Evolutionary conservation across 495 filamentous ascomycete genomes (phyloP).

Genomic region (Aspergillus asperescens): DNA sequence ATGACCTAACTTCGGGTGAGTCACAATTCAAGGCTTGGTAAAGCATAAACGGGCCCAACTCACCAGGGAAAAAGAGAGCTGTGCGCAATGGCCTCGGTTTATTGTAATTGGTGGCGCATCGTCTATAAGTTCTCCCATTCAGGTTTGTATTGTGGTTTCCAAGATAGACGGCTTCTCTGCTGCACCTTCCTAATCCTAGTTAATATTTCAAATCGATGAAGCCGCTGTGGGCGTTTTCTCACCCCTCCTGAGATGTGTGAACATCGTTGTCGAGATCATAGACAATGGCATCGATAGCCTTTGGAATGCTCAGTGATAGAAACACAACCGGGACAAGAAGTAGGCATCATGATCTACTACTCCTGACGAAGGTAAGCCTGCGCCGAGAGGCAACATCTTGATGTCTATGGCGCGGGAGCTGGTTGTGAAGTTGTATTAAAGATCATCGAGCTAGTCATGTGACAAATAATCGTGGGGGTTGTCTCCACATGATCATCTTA

Average conservation of each 20-base stretch:
- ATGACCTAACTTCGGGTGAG: slow-evolving; percentile 58
- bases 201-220: neutral
- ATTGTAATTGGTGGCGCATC: neutral
- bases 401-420: too few relatives aligned
- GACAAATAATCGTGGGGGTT: neutral
- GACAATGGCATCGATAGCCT: neutral
- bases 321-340: neutral
- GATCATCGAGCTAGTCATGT: neutral
- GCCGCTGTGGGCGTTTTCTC: neutral
- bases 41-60: slow-evolving; percentile 13
- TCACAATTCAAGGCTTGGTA: neutral
- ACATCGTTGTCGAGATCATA: neutral
- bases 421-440: too few relatives aligned
- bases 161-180: neutral
- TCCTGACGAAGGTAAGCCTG: neutral
- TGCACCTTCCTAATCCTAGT: slow-evolving; percentile 1
- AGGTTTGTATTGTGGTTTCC: neutral
- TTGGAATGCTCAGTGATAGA: neutral
- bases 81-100: slow-evolving; percentile 49
- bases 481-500: neutral
- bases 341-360: slow-evolving; percentile 12
- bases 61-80: slow-evolving; percentile 82
- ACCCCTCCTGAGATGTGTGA: neutral
- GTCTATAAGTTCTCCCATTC: neutral
- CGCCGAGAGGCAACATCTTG: neutral